Percentiles rank a stretch among this genome's conserved stretches.
phyloP scores from a whole-genome alignment of 2,329 filamentous ascomycete genomes.

The Beauveria asiatica region DNA sequence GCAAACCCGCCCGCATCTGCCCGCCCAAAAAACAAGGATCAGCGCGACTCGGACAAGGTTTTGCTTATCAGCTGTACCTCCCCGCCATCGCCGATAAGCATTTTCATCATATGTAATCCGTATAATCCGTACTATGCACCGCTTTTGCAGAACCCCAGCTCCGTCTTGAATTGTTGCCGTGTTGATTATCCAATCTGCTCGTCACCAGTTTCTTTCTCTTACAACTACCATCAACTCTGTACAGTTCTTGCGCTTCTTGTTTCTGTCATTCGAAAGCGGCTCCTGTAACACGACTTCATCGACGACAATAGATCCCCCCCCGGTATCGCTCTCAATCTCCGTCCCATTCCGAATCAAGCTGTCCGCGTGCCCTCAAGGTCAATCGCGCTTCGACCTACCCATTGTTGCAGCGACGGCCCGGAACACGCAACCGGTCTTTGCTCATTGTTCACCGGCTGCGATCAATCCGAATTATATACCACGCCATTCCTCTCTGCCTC shows the following conservation, averaged over 20 bases:
- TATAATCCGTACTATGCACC: no score
- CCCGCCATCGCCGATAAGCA: slow-evolving; percentile 10
- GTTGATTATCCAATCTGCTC: neutral
- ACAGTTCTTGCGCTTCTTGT: neutral
- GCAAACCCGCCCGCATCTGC: neutral
- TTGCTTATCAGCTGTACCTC: slow-evolving; percentile 7
- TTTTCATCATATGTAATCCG: neutral
- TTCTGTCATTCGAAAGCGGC: neutral
- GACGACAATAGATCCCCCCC: neutral
- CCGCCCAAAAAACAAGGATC: neutral
- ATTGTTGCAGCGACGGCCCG: slow-evolving; percentile 1
- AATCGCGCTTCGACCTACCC: neutral
- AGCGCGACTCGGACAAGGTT: slow-evolving; percentile 1
- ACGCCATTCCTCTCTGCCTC: neutral
- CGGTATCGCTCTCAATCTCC: slow-evolving; percentile 6
- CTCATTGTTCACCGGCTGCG: neutral
- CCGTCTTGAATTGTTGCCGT: neutral
- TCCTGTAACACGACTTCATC: neutral
- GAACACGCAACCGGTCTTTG: neutral
- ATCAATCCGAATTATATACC: neutral
- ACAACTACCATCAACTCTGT: neutral
- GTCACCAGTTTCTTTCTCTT: neutral
- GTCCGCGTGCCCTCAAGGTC: slow-evolving; percentile 5
- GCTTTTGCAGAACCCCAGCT: neutral
- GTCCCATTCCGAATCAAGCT: slow-evolving; percentile 2